Evolutionary conservation across 306 rosid species (phyloP), one percentile per base, ranked within the genome.

Genomic region (Acmispon strigosus): DNA sequence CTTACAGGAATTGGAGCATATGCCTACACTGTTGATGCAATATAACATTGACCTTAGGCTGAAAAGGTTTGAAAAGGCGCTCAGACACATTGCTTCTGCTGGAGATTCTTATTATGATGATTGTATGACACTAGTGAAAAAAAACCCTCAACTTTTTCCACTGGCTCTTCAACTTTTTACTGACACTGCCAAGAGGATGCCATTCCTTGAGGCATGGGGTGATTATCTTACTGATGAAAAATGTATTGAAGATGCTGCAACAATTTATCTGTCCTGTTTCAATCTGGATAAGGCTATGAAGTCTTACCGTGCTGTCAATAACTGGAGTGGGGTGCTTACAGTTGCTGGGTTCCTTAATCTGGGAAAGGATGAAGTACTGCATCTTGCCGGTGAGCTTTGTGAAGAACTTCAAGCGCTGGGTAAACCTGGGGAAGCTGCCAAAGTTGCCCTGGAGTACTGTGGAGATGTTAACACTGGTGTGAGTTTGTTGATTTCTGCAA

Each of bases 361-460:
- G 84, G 92, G 80, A 52, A 80, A 86, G 67, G 96, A 89, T 55
- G 95, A 89, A 80, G 68, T 89, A 60, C 75, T 76, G 32, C 76
- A 52, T 65, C 74, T 94, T 78, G 91, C 97, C 63, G 76, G 79
- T 58, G 99, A 94, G 78, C 95, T 94, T 68, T 94, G 95, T 78
- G 99, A 94, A 80, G 96, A 94, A 82, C 91, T 94, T 89, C 99
- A 94, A 80, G 95, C 96, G 14, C 89, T 90, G 62, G 99, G 99
- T 56, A 94, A 89, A 76, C 96, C 97, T 8, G 87, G 88, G 57
- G 95, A 94, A 64, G 99, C 99, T 59, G 99, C 97, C 74, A 91
- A 87, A 84, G 86, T 95, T 82, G 85, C 89, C 42, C 89, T 91
- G 63, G 96, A 94, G 63, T 94, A 94, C 65, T 87, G 92, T 80